Evolutionary conservation across 768 basidiomycete genomes (phyloP), one percentile per base, ranked within the genome.

Genomic region (Botryobasidium botryosum): DNA sequence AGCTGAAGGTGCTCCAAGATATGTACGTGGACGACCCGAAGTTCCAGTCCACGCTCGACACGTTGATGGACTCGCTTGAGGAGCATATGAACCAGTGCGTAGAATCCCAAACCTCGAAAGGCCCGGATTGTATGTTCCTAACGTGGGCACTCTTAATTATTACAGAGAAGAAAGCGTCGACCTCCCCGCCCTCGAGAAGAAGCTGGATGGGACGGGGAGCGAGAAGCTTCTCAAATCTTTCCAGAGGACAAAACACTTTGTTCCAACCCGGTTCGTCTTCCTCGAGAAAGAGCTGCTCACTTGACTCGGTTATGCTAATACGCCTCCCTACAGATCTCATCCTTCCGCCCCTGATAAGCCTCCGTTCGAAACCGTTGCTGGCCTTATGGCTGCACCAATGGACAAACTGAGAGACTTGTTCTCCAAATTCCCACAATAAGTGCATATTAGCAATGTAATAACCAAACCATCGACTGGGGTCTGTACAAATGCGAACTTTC

Each of bases 401-500:
- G 77, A 78, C 52, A 72, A 72, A 51, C 53, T 78, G 47, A 68
- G 66, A 53, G 77, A 78, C 52, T 51, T 56, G 27, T 78, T 78
- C 54, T 50, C 67, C 0, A 62, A 61, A 32, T 75, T 75, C 60
- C 75, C 74, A n/a, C n/a, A n/a, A n/a, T n/a, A n/a, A n/a, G n/a
- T n/a, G n/a, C n/a, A n/a, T n/a, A n/a, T n/a, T n/a, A n/a, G n/a
- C n/a, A n/a, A n/a, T n/a, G n/a, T n/a, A n/a, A n/a, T n/a, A n/a
- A n/a, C n/a, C n/a, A n/a, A n/a, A n/a, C n/a, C n/a, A n/a, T n/a
- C n/a, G n/a, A n/a, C n/a, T n/a, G n/a, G n/a, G n/a, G n/a, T n/a
- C n/a, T n/a, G n/a, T n/a, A n/a, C n/a, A n/a, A n/a, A n/a, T n/a
- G n/a, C n/a, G n/a, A n/a, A n/a, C n/a, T n/a, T n/a, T n/a, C n/a